Conservation (phyloP, 768 basidiomycete species). For the Tylopilus sp. region DNA sequence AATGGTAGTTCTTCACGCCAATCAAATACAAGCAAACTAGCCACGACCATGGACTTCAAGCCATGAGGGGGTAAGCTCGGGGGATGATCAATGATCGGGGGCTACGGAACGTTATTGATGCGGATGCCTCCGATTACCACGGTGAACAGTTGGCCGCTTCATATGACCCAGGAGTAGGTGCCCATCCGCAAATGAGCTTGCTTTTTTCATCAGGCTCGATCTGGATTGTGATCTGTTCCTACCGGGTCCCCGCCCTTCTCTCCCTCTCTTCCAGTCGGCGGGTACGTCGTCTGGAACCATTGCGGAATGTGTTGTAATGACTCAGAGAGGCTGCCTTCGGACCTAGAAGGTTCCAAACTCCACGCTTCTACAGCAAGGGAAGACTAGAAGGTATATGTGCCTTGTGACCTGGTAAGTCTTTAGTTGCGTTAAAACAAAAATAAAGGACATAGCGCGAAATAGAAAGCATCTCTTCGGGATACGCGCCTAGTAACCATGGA, state of each 20-base stretch:
- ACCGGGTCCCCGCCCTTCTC: constrained; percentile 10
- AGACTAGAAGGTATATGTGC: background rate
- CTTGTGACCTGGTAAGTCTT: background rate
- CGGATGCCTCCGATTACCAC: constrained; percentile 22
- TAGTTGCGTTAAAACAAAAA: background rate
- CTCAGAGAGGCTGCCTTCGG: constrained; percentile 8
- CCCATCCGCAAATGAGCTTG: constrained; percentile 3
- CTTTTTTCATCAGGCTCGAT: constrained; percentile 18
- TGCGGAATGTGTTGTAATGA: constrained; percentile 4
- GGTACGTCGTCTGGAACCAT: background rate
- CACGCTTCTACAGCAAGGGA: constrained; percentile 12
- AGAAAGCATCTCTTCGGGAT: constrained; percentile 5
- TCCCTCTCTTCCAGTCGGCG: background rate
- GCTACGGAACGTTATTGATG: constrained; percentile 9
- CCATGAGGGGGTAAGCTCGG: background rate
- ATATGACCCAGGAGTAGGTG: constrained; percentile 20
- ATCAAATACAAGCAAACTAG: constrained; percentile 13
- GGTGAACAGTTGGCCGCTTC: constrained; percentile 9
- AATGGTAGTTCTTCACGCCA: constrained; percentile 12
- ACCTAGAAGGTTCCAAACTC: constrained; percentile 13
- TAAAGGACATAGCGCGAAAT: background rate
- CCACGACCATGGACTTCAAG: background rate
- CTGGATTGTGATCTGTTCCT: constrained; percentile 11
- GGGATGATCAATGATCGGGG: constrained; percentile 8
- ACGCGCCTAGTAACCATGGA: constrained; percentile 3